These are phyloP conservation scores for Astraeus odoratus DNA, from an alignment of 768 basidiomycete species.

Conservation along the genomic window DNA sequence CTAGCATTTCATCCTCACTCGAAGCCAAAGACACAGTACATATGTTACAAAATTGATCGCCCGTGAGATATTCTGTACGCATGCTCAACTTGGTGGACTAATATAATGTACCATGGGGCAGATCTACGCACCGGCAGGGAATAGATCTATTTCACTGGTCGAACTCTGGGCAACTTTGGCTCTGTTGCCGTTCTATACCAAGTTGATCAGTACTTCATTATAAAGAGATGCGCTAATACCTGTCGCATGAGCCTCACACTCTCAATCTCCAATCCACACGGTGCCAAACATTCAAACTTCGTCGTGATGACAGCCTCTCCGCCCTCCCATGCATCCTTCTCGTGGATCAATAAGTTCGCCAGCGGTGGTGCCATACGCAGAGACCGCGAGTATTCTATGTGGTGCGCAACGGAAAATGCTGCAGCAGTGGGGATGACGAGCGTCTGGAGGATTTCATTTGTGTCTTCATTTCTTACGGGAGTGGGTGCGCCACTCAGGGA, in stretches of 20 bases:
- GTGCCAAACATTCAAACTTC: constrained; percentile 46
- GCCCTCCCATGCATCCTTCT: constrained; percentile 47
- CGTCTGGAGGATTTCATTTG: constrained; percentile 55
- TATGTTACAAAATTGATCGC: constrained; percentile 56
- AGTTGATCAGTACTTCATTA: neutral
- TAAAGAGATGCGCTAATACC: constrained; percentile 29
- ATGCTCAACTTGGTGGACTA: neutral
- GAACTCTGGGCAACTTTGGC: constrained; percentile 50
- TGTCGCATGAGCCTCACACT: constrained; percentile 38
- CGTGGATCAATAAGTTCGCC: constrained; percentile 48
- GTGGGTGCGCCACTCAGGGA: constrained; percentile 12
- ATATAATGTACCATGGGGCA: neutral
- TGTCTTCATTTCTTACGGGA: constrained; percentile 25
- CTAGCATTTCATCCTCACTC: constrained; percentile 31
- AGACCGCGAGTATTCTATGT: constrained; percentile 46
- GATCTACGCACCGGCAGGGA: constrained; percentile 38
- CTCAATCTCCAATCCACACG: constrained; percentile 50
- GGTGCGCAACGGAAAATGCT: constrained; percentile 50
- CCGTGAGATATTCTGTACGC: constrained; percentile 49
- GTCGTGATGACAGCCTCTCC: constrained; percentile 54
- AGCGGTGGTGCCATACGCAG: constrained; percentile 37
- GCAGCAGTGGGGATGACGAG: constrained; percentile 59
- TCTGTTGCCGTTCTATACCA: constrained; percentile 33
- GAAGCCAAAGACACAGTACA: constrained; percentile 45
- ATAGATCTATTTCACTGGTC: constrained; percentile 36